Evolutionary conservation across 805 yeast genomes (phyloP).

Genomic region (Lipomyces sp.): DNA sequence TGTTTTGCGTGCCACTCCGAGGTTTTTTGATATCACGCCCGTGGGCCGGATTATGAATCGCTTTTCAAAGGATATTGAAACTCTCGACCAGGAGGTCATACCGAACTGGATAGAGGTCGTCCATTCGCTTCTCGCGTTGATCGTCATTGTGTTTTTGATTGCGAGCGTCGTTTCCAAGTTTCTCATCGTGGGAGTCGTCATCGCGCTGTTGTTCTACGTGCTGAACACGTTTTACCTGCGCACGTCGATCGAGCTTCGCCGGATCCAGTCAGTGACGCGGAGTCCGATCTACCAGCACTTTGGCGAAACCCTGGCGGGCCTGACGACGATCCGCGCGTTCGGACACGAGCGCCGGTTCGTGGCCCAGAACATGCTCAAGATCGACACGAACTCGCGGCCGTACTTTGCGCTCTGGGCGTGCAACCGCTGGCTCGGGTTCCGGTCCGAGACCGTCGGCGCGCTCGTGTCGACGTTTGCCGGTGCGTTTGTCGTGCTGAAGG

Average conservation of each 20-base stretch:
- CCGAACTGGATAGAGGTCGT: constrained; percentile 71
- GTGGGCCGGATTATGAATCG: constrained; percentile 94
- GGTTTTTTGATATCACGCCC: constrained; percentile 94
- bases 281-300: constrained; percentile 97
- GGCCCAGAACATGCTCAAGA: constrained; percentile 68
- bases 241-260: constrained; percentile 84
- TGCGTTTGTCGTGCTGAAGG: constrained; percentile 67
- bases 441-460: constrained; percentile 82
- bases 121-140: constrained; percentile 60
- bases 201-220: constrained; percentile 56
- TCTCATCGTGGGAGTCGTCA: constrained; percentile 63
- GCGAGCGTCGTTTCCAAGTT: constrained; percentile 81
- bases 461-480: constrained; percentile 67
- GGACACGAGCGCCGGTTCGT: constrained; percentile 85
- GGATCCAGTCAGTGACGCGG: constrained; percentile 80
- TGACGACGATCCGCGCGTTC: constrained; percentile 90
- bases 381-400: constrained; percentile 83
- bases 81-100: constrained; percentile 87
- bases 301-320: constrained; percentile 87
- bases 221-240: constrained; percentile 75
- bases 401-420: constrained; percentile 91
- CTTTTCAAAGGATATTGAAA: constrained; percentile 90
- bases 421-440: constrained; percentile 85
- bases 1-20: constrained; percentile 70
- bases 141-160: constrained; percentile 66